Base-by-base conservation (phyloP, 768 basidiomycete genomes). In the Porphyrellus cyaneotinctus region DNA sequence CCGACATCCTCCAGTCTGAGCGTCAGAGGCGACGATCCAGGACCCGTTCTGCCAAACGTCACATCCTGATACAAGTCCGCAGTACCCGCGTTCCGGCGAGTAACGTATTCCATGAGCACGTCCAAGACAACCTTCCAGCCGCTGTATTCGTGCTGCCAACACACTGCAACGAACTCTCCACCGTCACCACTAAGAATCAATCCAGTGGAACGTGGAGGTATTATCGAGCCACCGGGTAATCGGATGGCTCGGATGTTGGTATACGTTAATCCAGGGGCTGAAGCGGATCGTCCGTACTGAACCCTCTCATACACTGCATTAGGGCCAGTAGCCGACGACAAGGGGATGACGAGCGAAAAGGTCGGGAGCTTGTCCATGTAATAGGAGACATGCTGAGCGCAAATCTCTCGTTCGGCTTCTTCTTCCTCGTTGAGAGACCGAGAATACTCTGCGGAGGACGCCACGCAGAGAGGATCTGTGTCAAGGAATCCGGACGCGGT, bases 111-210 rank as follows among this genome's bases (percentile, higher is more conserved):
- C 5, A 82, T 81, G 47, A 95, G 73, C 10, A 95, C 72, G 59
- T 93, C 92, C n/a, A 92, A 67, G 7, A 95, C 70, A 14, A 95
- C 66, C 57, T 81, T 87, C 94, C 94, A 97, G 3, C 89, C 91
- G 8, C 87, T 90, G 62, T 92, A 84, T 41, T 83, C 75, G 57
- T 88, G 84, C 56, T 85, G 78, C 94, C 94, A 97, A 18, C 79
- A 77, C 1, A 95, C 78, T 6, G 88, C 84, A 17, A 81, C 74
- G 39, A 58, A 52, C 22, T 90, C 87, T 2, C 80, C 82, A 5
- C 79, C 79, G 47, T 91, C 88, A 11, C 79, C 77, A 56, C 83
- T 91, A 31, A 95, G 74, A 20, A 93, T 74, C 9, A 81, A 79
- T 3, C 91, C 93, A 2, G 74, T 68, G 2, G 88, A 83, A 20